Percentiles rank a stretch among this genome's conserved stretches.
Evolutionary conservation across 768 basidiomycete species (phyloP).

Genomic region (Leccinum rimulosum): DNA sequence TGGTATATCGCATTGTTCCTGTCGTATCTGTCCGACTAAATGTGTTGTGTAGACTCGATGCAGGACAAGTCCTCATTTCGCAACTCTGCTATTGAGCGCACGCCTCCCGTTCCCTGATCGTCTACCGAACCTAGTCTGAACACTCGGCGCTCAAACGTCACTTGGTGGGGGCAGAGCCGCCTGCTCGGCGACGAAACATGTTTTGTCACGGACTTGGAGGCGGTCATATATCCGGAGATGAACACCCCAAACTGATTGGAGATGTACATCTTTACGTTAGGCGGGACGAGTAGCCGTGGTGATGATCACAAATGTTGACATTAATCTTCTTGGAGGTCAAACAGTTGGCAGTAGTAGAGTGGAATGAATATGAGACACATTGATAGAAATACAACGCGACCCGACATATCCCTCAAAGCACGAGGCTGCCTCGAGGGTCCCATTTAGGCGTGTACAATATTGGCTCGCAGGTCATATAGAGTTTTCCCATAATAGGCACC

Average conservation of each 20-base stretch:
- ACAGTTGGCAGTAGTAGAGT: background rate
- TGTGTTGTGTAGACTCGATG: constrained; percentile 64
- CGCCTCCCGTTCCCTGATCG: constrained; percentile 25
- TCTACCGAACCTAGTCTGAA: background rate
- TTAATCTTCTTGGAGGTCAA: background rate
- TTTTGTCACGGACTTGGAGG: constrained; percentile 3
- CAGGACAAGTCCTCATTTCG: constrained; percentile 87
- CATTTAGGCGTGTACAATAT: constrained; percentile 14
- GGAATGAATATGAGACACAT: constrained; percentile 1
- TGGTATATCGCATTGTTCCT: constrained; percentile 39
- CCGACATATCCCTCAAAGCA: background rate
- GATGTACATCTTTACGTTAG: constrained; percentile 16
- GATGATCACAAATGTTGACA: constrained; percentile 4
- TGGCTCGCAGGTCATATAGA: constrained; percentile 38
- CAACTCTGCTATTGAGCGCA: constrained; percentile 54
- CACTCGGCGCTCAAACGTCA: background rate
- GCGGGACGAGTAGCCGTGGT: background rate
- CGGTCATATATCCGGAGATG: constrained; percentile 1
- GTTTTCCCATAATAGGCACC: constrained; percentile 70
- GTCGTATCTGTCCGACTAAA: background rate
- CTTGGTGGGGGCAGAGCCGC: background rate
- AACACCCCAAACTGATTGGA: constrained; percentile 2
- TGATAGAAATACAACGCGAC: constrained; percentile 12
- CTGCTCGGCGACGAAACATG: constrained; percentile 1
- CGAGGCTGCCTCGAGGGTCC: background rate